These are phyloP conservation scores for Dactylellina haptotyla DNA, from an alignment of 2,329 filamentous ascomycete species.

Conservation along the genomic window DNA sequence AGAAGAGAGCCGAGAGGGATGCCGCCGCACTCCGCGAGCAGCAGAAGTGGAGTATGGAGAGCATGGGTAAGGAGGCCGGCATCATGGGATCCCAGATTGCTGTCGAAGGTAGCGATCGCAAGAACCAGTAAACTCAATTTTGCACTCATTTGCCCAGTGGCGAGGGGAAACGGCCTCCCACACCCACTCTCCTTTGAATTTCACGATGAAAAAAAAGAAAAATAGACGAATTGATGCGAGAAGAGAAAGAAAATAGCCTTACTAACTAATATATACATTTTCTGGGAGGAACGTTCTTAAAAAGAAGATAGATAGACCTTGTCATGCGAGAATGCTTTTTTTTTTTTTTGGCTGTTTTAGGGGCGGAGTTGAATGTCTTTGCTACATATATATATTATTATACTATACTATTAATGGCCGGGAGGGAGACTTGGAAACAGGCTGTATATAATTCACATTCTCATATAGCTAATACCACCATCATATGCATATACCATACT, in stretches of 20 bases:
- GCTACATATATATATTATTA: neutral
- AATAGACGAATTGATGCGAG: neutral
- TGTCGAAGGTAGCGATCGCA: too few relatives aligned
- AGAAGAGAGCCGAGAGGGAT: slow-evolving; percentile 73
- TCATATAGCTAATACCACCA: neutral
- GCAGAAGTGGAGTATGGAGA: slow-evolving; percentile 62
- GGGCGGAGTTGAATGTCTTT: slow-evolving; percentile 7
- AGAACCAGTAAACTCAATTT: too few relatives aligned
- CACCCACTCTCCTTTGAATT: too few relatives aligned
- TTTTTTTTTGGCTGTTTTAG: too few relatives aligned
- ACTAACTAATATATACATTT: too few relatives aligned
- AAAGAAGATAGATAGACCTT: too few relatives aligned
- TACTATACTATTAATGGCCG: neutral
- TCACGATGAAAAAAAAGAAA: too few relatives aligned
- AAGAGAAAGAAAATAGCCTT: neutral
- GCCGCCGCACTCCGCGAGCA: slow-evolving; percentile 72
- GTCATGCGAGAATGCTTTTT: too few relatives aligned
- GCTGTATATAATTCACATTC: neutral
- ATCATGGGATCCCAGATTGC: slow-evolving; percentile 44
- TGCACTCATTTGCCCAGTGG: too few relatives aligned
- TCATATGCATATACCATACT: too few relatives aligned
- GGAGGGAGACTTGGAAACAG: neutral
- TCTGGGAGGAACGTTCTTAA: too few relatives aligned
- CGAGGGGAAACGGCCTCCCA: too few relatives aligned
- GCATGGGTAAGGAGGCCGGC: slow-evolving; percentile 21